These are phyloP conservation scores for Phytophthora tentaculata DNA, from an alignment of 352 stramenopile species.

Conservation along the genomic window DNA sequence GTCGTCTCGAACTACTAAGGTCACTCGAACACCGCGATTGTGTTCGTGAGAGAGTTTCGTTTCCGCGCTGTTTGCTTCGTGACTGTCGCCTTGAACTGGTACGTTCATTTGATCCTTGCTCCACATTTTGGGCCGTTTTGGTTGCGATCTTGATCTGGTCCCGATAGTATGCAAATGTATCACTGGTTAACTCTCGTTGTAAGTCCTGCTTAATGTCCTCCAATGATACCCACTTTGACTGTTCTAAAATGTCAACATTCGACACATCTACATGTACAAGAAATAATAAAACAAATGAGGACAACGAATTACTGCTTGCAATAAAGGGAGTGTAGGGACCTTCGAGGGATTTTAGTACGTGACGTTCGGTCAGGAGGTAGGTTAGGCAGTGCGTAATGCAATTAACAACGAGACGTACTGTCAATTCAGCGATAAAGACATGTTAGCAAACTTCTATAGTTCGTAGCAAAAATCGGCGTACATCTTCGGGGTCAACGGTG, in stretches of 20 bases:
- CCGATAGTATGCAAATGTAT: constrained; percentile 44
- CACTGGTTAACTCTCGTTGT: constrained; percentile 52
- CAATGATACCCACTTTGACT: constrained; percentile 51
- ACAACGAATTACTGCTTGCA: too few species aligned
- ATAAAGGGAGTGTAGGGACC: too few species aligned
- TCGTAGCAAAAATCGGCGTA: constrained; percentile 37
- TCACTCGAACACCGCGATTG: background rate
- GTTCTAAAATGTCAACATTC: constrained; percentile 60
- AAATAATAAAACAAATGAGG: constrained; percentile 3
- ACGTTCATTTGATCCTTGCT: background rate
- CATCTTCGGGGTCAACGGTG: constrained; percentile 66
- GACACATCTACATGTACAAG: constrained; percentile 47
- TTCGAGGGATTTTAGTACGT: constrained; percentile 61
- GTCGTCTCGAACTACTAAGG: background rate
- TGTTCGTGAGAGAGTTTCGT: background rate
- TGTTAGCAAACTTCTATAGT: too few species aligned
- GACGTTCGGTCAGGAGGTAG: constrained; percentile 48
- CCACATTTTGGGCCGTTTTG: constrained; percentile 19
- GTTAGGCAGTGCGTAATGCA: constrained; percentile 80
- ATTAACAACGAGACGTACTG: constrained; percentile 81
- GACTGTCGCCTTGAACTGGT: constrained; percentile 7
- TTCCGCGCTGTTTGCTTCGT: background rate
- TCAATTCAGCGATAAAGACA: too few species aligned
- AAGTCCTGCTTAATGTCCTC: constrained; percentile 61
- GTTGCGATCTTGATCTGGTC: constrained; percentile 40